A percentile compares a stretch with the other conserved stretches of the same genome.
Conservation (phyloP, 2,329 filamentous ascomycete genomes). For the Hypomyces perniciosus region DNA sequence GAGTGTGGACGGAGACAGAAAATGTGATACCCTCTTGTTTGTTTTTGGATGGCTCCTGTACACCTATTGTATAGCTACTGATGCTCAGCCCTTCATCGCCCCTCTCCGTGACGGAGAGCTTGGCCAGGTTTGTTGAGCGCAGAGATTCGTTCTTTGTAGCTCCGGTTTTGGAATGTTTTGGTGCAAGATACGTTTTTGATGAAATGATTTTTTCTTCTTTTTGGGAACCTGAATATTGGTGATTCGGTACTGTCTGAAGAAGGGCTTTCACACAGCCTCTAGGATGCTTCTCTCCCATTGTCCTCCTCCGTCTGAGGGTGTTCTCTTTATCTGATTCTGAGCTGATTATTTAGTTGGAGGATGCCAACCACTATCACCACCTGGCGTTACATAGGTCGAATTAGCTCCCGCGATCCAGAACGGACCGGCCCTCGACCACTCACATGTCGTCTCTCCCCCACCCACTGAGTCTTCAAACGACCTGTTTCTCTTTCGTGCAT, state of each 20-base stretch:
- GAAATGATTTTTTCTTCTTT: background rate
- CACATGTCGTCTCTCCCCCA: slow-evolving; percentile 3
- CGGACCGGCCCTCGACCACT: slow-evolving; percentile 7
- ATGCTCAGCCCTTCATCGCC: background rate
- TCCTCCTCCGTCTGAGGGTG: background rate
- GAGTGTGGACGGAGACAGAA: slow-evolving; percentile 7
- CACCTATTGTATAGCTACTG: background rate
- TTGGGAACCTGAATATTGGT: background rate
- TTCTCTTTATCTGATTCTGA: background rate
- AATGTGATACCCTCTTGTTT: slow-evolving; percentile 10
- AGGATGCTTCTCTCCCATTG: background rate
- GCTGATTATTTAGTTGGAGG: background rate
- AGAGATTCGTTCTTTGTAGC: background rate
- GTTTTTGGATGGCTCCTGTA: background rate
- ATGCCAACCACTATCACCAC: background rate
- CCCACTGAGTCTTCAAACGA: background rate
- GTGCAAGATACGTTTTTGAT: background rate
- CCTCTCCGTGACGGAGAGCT: background rate
- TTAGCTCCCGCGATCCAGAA: slow-evolving; percentile 5
- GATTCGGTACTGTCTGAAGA: too few species aligned
- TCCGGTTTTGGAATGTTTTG: background rate
- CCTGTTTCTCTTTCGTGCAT: slow-evolving; percentile 2
- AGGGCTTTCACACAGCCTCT: too few species aligned
- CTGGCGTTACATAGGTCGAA: background rate
- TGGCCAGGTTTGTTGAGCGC: background rate